Evolutionary conservation across 345 rosid species (phyloP).

Genomic region (Lumnitzera racemosa): DNA sequence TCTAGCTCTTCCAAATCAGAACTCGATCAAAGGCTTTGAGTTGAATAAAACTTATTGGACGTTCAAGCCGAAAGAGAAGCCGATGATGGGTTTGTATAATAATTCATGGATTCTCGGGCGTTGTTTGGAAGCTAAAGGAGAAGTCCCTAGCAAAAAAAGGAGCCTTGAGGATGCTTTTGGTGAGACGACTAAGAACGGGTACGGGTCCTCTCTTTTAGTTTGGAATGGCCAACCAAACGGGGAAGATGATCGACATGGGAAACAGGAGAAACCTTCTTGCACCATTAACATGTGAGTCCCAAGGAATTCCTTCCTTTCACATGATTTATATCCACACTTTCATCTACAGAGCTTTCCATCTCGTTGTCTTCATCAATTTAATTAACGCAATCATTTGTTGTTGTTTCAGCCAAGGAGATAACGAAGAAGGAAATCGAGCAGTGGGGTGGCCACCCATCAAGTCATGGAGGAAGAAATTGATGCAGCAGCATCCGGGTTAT

Average conservation of each 20-base stretch:
- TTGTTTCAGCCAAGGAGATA: slow-evolving; percentile 4
- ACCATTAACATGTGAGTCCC: neutral
- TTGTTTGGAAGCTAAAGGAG: no score
- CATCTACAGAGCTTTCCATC: no score
- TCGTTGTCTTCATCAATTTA: no score
- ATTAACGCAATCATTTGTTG: no score
- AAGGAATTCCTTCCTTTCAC: neutral
- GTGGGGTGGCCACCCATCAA: slow-evolving; percentile 83
- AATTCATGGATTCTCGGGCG: no score
- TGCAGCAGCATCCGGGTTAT: slow-evolving; percentile 11
- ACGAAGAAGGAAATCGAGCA: slow-evolving; percentile 23
- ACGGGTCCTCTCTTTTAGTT: slow-evolving; percentile 13
- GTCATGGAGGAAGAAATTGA: slow-evolving; percentile 50
- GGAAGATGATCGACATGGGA: slow-evolving; percentile 32
- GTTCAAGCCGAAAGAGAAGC: slow-evolving; percentile 6
- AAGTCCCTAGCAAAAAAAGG: slow-evolving; percentile 22
- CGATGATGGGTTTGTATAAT: no score
- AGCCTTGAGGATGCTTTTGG: slow-evolving; percentile 23
- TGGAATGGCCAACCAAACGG: slow-evolving; percentile 51
- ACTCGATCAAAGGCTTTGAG: slow-evolving; percentile 10
- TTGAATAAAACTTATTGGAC: slow-evolving; percentile 7
- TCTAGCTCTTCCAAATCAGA: slow-evolving; percentile 30
- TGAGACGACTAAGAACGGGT: neutral
- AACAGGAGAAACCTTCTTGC: slow-evolving; percentile 18
- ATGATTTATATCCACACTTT: no score